Base-by-base conservation (phyloP, 2,329 filamentous ascomycete genomes). In the Cryphonectria radicalis region DNA sequence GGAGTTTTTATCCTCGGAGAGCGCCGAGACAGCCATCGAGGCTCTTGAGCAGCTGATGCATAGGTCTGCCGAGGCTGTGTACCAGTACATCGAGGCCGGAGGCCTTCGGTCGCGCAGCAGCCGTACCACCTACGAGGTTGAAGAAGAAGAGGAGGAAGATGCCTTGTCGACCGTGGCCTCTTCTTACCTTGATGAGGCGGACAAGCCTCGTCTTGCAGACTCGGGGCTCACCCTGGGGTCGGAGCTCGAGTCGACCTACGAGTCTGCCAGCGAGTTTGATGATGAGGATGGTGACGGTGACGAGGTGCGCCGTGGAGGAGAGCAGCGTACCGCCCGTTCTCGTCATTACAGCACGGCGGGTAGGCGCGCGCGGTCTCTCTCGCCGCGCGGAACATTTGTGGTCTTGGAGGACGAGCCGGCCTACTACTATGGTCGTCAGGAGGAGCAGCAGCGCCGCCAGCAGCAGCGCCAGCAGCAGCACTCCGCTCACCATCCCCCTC, bases 21-120 rank as follows among this genome's bases (percentile, higher is more conserved):
- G 78, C 1, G 79, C 75, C 8, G 63, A 71, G 22, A 77, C 78
- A 22, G 70, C 78, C 10, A 69, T 77, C 32, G 77, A 77, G 4
- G 82, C 82, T 13, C 74, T 84, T 7, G 78, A 80, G 66, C 71
- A 76, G 22, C 80, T 84, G n/a, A 80, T 82, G 71, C 71, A 74
- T 63, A 80, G 78, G 72, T 81, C 81, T 13, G 81, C 82, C n/a
- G 79, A 80, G 59, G 80, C 79, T n/a, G 79, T 82, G 59, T 76
- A 78, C 55, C 74, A 77, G 59, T 75, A 78, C 74, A 77, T 81
- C 68, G 57, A 71, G n/a, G 75, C 75, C 35, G 78, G 81, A 63
- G 82, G 81, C 63, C 83, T 80, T 66, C 77, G 74, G 35, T 63
- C 74, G 19, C 68, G 70, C 3, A 62, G 72, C 10, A 43, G 22